Evolutionary conservation across 352 stramenopile species (phyloP).

Genomic region (Pythium scleroteichum): DNA sequence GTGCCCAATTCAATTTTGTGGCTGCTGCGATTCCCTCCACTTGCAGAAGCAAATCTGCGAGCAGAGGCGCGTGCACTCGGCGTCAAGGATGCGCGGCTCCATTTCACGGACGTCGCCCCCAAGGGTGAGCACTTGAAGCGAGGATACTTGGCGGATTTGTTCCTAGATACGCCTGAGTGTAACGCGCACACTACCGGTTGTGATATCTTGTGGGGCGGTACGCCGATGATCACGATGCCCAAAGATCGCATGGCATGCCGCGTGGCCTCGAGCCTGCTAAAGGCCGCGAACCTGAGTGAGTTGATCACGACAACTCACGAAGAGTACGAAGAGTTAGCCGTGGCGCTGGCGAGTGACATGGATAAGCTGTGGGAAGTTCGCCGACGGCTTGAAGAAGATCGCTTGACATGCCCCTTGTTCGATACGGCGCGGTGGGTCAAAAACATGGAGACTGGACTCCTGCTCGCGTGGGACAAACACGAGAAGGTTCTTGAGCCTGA

Average conservation of each 20-base stretch:
- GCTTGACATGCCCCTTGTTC: constrained; percentile 72
- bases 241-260: constrained; percentile 91
- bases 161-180: constrained; percentile 90
- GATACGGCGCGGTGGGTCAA: constrained; percentile 78
- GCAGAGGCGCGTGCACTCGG: constrained; percentile 76
- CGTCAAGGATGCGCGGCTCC: constrained; percentile 61
- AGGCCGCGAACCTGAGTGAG: constrained; percentile 74
- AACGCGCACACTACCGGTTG: constrained; percentile 92
- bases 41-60: constrained; percentile 85
- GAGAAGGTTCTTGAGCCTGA: constrained; percentile 63
- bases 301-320: constrained; percentile 74
- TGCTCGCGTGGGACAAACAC: constrained; percentile 71
- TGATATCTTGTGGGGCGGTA: constrained; percentile 92
- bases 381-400: constrained; percentile 65
- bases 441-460: constrained; percentile 84
- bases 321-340: constrained; percentile 91
- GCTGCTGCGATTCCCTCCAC: constrained; percentile 86
- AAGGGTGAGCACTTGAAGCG: constrained; percentile 92
- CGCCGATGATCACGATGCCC: constrained; percentile 89
- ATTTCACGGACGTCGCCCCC: constrained; percentile 85
- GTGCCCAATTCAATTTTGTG: constrained; percentile 91
- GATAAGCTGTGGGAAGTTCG: constrained; percentile 82
- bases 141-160: constrained; percentile 89
- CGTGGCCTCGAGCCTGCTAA: constrained; percentile 87
- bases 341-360: constrained; percentile 86